Base-by-base conservation (phyloP, 345 rosid genomes). In the Eucalyptus caleyi region DNA sequence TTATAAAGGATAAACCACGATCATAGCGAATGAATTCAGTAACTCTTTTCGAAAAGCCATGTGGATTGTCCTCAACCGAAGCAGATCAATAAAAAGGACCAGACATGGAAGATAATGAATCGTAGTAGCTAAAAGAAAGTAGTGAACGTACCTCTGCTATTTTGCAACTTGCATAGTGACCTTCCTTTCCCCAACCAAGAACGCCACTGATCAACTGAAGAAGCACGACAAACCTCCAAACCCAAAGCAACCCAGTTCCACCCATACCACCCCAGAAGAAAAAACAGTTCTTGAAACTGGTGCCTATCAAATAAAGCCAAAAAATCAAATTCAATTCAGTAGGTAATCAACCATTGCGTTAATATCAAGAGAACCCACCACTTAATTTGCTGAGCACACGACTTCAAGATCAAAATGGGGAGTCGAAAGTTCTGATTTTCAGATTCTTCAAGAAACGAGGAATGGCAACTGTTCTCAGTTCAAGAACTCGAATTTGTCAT, bases 111-210 rank as follows among this genome's bases (percentile, higher is more conserved):
- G 69, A 62, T 62, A 62, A 62, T 27, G 32, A 30, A 30, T 12
- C 16, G 13, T 12, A 62, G 14, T 30, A 62, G 16, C 69, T 21
- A 53, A 62, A 62, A 62, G n/a, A 14, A 62, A 62, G 62, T 11
- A 21, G 85, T 21, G 9, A 77, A 77, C 89, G 92, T 4, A 94
- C 98, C 98, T 97, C 98, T 30, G 99, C 99, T 77, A 97, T 94
- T 91, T 94, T 96, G 94, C 99, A 97, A 91, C 89, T 87, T 87
- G 94, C 93, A 89, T 89, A 96, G 89, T 97, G 99, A 87, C 98
- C 99, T 60, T 96, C 97, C 62, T 94, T 93, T 91, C 97, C 99
- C 99, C 99, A 96, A 50, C 95, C 93, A 67, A 93, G 91, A 89
- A 92, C 93, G 54, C 96, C 96, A 93, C 93, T 89, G 23, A 92